These are phyloP conservation scores for Microascus cirrosus DNA, from an alignment of 2,329 filamentous ascomycete species.

Conservation along the genomic window DNA sequence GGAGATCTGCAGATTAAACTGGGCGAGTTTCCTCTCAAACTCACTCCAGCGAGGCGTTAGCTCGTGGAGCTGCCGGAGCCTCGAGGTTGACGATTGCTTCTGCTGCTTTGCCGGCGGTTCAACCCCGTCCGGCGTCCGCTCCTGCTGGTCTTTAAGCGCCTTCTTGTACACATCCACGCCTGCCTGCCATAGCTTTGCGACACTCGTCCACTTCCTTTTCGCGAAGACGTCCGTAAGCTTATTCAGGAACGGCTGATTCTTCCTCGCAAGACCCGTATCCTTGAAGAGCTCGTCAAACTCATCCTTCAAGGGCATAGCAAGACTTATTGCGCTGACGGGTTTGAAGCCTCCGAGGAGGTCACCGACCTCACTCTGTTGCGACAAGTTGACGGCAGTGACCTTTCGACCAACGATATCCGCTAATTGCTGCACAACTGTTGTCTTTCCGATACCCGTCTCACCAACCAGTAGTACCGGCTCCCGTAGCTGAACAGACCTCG, in stretches of 20 bases:
- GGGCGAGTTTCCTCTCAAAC: conserved; percentile 63
- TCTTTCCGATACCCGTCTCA: conserved; percentile 98
- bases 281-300: conserved; percentile 87
- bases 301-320: conserved; percentile 83
- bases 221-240: conserved; percentile 69
- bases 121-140: conserved; percentile 33
- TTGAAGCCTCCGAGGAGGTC: conserved; percentile 95
- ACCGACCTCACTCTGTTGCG: conserved; percentile 95
- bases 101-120: conserved; percentile 33
- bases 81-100: conserved; percentile 27
- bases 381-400: conserved; percentile 87
- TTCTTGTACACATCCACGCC: conserved; percentile 78
- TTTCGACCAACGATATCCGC: conserved; percentile 76
- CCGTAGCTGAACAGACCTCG: conserved; percentile 67
- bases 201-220: conserved; percentile 76
- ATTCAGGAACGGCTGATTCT: conserved; percentile 79
- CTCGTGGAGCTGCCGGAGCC: conserved; percentile 49
- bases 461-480: conserved; percentile 93
- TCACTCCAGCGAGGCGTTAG: conserved; percentile 63
- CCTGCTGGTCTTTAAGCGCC: conserved; percentile 46
- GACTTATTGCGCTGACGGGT: conserved; percentile 78
- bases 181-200: conserved; percentile 79
- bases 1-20: conserved; percentile 70
- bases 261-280: conserved; percentile 69
- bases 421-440: conserved; percentile 87